phyloP scores from a whole-genome alignment of 345 rosid genomes.

The Corchorus capsularis region DNA sequence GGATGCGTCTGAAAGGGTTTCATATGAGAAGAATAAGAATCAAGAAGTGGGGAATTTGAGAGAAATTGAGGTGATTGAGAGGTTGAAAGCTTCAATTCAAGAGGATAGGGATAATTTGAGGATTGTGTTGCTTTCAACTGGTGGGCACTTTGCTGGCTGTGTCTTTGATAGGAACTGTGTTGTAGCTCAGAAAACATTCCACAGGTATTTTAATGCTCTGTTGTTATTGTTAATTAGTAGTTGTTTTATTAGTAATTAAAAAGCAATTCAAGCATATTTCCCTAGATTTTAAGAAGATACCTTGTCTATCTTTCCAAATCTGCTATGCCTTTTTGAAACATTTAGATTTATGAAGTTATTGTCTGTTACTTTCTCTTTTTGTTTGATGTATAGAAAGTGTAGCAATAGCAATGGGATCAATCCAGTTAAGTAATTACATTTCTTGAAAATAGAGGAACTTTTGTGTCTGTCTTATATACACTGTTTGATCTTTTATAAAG shows the following conservation, averaged over 20 bases:
- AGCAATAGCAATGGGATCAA: too few relatives aligned
- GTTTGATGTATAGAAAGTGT: too few relatives aligned
- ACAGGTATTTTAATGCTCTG: conserved; percentile 56
- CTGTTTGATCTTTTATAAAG: too few relatives aligned
- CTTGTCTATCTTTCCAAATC: too few relatives aligned
- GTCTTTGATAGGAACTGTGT: conserved; percentile 72
- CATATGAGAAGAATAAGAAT: conserved; percentile 34
- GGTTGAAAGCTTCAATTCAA: conserved; percentile 47
- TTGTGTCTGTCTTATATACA: too few relatives aligned
- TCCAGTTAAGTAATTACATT: too few relatives aligned
- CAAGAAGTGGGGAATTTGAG: conserved; percentile 34
- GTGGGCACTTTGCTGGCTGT: conserved; percentile 90
- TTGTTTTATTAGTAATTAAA: background rate
- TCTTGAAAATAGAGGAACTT: too few relatives aligned
- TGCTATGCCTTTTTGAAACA: too few relatives aligned
- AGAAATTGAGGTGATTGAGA: conserved; percentile 58
- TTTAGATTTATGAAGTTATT: too few relatives aligned
- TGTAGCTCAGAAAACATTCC: conserved; percentile 89
- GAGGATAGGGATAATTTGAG: conserved; percentile 54
- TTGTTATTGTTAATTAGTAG: too few relatives aligned
- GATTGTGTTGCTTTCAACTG: conserved; percentile 85
- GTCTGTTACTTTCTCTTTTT: too few relatives aligned
- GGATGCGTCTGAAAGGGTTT: conserved; percentile 63
- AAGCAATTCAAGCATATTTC: background rate
- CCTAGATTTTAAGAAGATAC: background rate